Conservation (phyloP, 495 filamentous ascomycete genomes). For the Aspergillus kassunensis region DNA sequence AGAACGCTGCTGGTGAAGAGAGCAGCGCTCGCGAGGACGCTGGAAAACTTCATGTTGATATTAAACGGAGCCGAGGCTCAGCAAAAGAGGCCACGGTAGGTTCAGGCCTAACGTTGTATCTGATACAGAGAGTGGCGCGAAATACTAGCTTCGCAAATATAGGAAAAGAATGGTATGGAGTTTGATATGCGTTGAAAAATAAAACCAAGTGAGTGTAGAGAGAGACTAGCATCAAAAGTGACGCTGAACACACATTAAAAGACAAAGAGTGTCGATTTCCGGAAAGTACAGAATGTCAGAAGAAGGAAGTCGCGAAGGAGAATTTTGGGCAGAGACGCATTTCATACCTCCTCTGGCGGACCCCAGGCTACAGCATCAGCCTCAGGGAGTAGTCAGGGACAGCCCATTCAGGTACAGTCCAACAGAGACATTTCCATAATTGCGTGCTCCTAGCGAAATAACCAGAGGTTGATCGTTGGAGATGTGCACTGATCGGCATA, state of each 20-base stretch:
- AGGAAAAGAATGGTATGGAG: not conserved
- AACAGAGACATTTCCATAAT: conserved; percentile 5
- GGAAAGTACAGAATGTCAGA: conserved; percentile 2
- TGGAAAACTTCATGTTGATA: conserved; percentile 24
- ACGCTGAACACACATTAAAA: not conserved
- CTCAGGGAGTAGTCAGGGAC: not conserved
- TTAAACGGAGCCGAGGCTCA: not conserved
- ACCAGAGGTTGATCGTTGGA: conserved; percentile 12
- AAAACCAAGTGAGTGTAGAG: conserved; percentile 5
- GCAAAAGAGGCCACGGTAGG: not conserved
- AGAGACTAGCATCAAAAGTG: not conserved
- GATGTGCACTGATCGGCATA: conserved; percentile 15
- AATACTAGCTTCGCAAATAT: conserved; percentile 2
- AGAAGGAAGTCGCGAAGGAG: not conserved
- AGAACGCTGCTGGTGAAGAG: conserved; percentile 22
- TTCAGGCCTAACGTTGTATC: not conserved
- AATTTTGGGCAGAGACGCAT: not conserved
- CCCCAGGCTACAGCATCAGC: not conserved
- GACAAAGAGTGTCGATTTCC: conserved; percentile 3
- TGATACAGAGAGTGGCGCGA: conserved; percentile 1
- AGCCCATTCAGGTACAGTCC: not conserved
- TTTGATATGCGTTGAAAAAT: not conserved
- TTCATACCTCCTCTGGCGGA: conserved; percentile 4
- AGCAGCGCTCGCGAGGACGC: conserved; percentile 19
- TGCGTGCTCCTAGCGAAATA: conserved; percentile 11